phyloP scores from a whole-genome alignment of 306 rosid genomes.

The Quercus mongolica region DNA sequence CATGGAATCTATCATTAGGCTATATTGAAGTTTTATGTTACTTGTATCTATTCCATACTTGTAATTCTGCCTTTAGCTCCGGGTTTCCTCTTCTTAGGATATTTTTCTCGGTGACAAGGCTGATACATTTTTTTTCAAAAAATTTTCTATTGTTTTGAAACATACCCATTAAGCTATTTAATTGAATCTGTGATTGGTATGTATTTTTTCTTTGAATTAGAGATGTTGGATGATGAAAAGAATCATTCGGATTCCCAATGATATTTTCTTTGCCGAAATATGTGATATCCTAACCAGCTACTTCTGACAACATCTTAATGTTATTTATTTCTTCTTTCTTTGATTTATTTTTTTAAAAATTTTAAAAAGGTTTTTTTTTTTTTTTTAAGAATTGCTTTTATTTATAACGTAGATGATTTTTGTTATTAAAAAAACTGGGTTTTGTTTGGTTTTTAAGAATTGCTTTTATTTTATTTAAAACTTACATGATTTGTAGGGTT shows the following conservation, averaged over 20 bases:
- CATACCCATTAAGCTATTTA: too few species aligned
- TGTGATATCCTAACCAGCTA: neutral
- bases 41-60: neutral
- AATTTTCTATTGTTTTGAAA: too few species aligned
- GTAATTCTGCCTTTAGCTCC: conserved; percentile 22
- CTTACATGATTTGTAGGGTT: neutral
- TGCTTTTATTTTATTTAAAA: too few species aligned
- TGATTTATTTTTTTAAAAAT: neutral
- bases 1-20: conserved; percentile 27
- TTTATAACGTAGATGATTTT: neutral
- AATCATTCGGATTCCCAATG: conserved; percentile 7
- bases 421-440: neutral
- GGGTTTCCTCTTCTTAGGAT: neutral
- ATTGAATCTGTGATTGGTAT: too few species aligned
- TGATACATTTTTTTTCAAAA: neutral
- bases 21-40: neutral
- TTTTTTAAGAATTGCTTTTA: too few species aligned
- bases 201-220: neutral
- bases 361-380: too few species aligned
- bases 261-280: neutral
- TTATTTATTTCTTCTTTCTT: neutral
- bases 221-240: conserved; percentile 4
- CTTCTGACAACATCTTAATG: neutral
- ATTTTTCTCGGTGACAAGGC: conserved; percentile 19
- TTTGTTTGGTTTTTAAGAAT: neutral